Conservation (phyloP, 805 yeast genomes). For the Debaryomyces maramus region DNA sequence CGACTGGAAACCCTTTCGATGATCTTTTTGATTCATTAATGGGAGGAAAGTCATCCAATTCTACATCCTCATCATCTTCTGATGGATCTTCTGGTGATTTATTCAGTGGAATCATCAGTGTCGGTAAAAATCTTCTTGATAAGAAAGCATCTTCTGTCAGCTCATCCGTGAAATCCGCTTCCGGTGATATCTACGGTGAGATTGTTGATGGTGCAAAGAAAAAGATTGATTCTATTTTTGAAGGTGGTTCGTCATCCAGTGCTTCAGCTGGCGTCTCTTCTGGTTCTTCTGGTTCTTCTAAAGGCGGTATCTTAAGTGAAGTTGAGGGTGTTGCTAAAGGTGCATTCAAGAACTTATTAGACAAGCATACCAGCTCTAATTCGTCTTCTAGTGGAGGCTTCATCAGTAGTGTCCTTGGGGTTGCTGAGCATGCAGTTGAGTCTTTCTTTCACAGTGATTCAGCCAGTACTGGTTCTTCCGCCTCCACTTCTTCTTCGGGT, state of each 20-base stretch:
- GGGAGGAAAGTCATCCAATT: slow-evolving; percentile 7
- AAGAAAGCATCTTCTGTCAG: not conserved
- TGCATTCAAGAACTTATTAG: slow-evolving; percentile 4
- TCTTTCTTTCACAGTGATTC: not conserved
- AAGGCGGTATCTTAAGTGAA: slow-evolving; percentile 6
- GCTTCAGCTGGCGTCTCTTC: not conserved
- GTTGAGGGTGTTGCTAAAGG: slow-evolving; percentile 6
- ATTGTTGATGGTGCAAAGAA: slow-evolving; percentile 2
- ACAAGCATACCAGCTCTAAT: slow-evolving; percentile 1
- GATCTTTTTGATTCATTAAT: slow-evolving; percentile 6
- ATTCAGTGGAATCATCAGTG: slow-evolving; percentile 4
- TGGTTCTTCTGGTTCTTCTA: not conserved
- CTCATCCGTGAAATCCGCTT: too few relatives aligned
- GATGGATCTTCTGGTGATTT: slow-evolving; percentile 1
- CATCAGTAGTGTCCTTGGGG: not conserved
- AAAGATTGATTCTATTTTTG: slow-evolving; percentile 1
- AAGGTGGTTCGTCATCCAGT: not conserved
- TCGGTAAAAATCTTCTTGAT: slow-evolving; percentile 4
- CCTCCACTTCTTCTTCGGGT: not conserved
- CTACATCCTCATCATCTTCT: slow-evolving; percentile 7
- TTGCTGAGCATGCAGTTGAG: slow-evolving; percentile 3
- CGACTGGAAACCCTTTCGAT: slow-evolving; percentile 2
- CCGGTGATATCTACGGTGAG: too few relatives aligned
- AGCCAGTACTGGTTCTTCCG: too few relatives aligned
- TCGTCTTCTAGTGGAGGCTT: slow-evolving; percentile 5